These are phyloP conservation scores for Calonectria hongkongensis DNA, from an alignment of 2,329 filamentous ascomycete species.

Conservation along the genomic window DNA sequence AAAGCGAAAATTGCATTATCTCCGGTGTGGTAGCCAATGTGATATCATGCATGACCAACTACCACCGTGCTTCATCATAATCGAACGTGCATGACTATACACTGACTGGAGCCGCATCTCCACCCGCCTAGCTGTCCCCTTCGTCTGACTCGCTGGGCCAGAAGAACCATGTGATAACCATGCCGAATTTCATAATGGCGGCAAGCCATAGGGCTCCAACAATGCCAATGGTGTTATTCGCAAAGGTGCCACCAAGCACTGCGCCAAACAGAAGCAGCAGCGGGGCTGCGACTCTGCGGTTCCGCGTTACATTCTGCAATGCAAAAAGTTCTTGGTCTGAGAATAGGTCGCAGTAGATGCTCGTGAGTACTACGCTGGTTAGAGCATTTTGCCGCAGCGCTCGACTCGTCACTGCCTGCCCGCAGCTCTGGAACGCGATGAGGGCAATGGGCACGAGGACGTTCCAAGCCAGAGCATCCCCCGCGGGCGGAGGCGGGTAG, in stretches of 20 bases:
- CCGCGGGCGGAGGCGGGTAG: constrained; percentile 60
- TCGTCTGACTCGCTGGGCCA: constrained; percentile 71
- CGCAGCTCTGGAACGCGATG: constrained; percentile 85
- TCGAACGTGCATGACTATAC: neutral
- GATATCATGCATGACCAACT: constrained; percentile 20
- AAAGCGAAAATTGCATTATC: constrained; percentile 14
- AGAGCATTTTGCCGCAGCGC: constrained; percentile 81
- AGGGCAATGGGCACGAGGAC: constrained; percentile 80
- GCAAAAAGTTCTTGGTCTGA: constrained; percentile 74
- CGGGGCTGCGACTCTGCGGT: constrained; percentile 70
- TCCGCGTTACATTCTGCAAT: constrained; percentile 67
- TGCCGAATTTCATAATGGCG: constrained; percentile 72
- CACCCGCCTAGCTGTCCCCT: neutral
- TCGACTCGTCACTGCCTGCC: constrained; percentile 84
- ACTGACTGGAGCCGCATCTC: constrained; percentile 1
- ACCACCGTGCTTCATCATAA: constrained; percentile 18
- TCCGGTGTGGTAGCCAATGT: neutral
- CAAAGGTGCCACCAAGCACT: constrained; percentile 68
- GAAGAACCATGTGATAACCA: constrained; percentile 75
- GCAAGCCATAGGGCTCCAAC: constrained; percentile 76
- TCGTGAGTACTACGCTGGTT: constrained; percentile 87
- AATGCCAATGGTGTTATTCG: constrained; percentile 68
- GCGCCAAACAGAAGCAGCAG: constrained; percentile 70
- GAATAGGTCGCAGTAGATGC: constrained; percentile 87
- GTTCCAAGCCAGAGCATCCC: constrained; percentile 71